Evolutionary conservation across 352 stramenopile species (phyloP).

Genomic region (Phytophthora tentaculata): DNA sequence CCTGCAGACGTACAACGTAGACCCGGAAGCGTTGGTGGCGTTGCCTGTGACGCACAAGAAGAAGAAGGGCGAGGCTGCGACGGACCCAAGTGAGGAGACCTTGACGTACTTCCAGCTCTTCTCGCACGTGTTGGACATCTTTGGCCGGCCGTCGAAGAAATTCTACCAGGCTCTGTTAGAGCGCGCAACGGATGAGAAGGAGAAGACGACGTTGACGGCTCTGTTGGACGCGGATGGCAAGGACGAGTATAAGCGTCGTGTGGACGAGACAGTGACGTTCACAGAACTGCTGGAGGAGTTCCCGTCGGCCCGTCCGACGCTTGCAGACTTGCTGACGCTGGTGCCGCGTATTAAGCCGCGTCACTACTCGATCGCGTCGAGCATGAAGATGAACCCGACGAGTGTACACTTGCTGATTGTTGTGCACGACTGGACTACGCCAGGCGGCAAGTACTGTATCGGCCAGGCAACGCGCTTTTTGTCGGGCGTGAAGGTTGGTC

Average conservation of each 20-base stretch:
- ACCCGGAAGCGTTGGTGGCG: slow-evolving; percentile 71
- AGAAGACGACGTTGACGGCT: slow-evolving; percentile 57
- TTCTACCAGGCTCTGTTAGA: slow-evolving; percentile 81
- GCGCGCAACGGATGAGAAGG: slow-evolving; percentile 72
- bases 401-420: slow-evolving; percentile 88
- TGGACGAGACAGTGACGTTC: slow-evolving; percentile 82
- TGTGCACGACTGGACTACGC: slow-evolving; percentile 88
- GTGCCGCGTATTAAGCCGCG: slow-evolving; percentile 87
- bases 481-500: slow-evolving; percentile 47
- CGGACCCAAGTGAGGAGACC: slow-evolving; percentile 55
- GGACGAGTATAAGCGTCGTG: slow-evolving; percentile 81
- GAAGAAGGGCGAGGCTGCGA: slow-evolving; percentile 48
- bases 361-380: slow-evolving; percentile 93
- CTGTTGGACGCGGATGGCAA: slow-evolving; percentile 77
- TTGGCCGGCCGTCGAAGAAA: slow-evolving; percentile 82
- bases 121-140: slow-evolving; percentile 85
- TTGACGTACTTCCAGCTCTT: slow-evolving; percentile 86
- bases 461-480: slow-evolving; percentile 75
- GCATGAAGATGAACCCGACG: slow-evolving; percentile 85
- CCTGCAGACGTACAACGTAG: slow-evolving; percentile 67
- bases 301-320: slow-evolving; percentile 63
- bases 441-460: slow-evolving; percentile 67
- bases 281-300: slow-evolving; percentile 82
- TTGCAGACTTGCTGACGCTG: slow-evolving; percentile 69
- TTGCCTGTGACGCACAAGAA: slow-evolving; percentile 65